These are phyloP conservation scores for Tetracentron sinense DNA, from an alignment of 164 flowering plant genomes.

Conservation along the genomic window DNA sequence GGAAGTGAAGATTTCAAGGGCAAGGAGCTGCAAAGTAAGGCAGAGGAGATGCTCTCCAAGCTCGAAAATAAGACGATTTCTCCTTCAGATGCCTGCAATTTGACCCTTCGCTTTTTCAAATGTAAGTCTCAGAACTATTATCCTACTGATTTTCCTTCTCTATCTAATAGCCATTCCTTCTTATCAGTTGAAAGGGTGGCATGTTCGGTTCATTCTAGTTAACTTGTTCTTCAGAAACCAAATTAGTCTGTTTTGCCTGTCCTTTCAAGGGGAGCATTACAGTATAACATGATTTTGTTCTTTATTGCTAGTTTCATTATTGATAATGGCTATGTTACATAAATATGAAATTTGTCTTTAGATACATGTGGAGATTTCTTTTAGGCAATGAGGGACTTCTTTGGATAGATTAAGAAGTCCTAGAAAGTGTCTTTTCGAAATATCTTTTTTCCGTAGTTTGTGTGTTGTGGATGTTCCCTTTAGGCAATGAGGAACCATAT, in stretches of 20 bases:
- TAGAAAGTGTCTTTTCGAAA: no score
- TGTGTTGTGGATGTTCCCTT: no score
- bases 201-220: background rate
- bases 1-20: constrained; percentile 75
- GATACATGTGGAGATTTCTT: no score
- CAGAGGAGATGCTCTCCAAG: constrained; percentile 54
- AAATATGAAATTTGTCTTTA: no score
- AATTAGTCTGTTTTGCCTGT: background rate
- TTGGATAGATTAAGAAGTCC: no score
- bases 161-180: background rate
- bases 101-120: constrained; percentile 60
- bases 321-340: no score
- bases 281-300: background rate
- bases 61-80: constrained; percentile 50
- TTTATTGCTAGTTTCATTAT: background rate
- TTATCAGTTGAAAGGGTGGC: background rate
- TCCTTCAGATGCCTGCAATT: constrained; percentile 63
- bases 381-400: no score
- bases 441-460: no score
- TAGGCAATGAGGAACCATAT: no score
- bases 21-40: constrained; percentile 56
- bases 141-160: constrained; percentile 6
- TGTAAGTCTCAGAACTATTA: constrained; percentile 43
- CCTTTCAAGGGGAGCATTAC: background rate
- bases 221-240: background rate